Evolutionary conservation across 2,329 filamentous ascomycete genomes (phyloP).

Genomic region (Penicillium sp.): DNA sequence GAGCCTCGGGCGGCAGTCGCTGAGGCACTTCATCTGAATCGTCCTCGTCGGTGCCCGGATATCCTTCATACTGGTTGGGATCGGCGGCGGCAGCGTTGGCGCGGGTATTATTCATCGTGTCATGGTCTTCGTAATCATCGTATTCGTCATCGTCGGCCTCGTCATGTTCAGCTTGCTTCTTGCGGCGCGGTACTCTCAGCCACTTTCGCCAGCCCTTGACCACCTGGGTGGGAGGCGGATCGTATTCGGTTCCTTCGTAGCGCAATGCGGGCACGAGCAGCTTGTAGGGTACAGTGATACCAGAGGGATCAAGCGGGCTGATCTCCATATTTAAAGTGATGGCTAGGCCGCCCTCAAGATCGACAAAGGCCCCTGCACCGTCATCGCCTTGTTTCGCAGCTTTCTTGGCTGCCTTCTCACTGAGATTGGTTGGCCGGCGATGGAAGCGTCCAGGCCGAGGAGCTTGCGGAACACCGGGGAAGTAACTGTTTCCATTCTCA

Average conservation of each 20-base stretch:
- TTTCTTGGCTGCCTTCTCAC: constrained; percentile 57
- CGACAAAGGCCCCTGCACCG: constrained; percentile 55
- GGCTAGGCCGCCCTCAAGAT: constrained; percentile 79
- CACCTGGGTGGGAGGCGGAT: constrained; percentile 33
- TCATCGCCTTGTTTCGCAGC: constrained; percentile 51
- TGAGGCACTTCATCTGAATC: constrained; percentile 16
- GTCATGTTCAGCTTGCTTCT: constrained; percentile 20
- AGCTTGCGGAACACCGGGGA: constrained; percentile 23
- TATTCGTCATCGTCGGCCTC: constrained; percentile 18
- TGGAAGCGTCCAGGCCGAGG: constrained; percentile 51
- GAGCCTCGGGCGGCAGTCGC: constrained; percentile 8
- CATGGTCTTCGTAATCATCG: constrained; percentile 24
- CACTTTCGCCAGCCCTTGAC: constrained; percentile 41
- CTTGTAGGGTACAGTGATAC: constrained; percentile 81
- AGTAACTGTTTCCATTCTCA: constrained; percentile 33
- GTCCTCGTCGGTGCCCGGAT: constrained; percentile 22
- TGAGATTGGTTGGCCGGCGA: constrained; percentile 66
- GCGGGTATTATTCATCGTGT: constrained; percentile 24
- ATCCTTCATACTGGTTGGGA: constrained; percentile 18
- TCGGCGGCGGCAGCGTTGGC: constrained; percentile 20
- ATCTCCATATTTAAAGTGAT: constrained; percentile 88
- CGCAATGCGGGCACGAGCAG: constrained; percentile 74
- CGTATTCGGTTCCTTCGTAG: constrained; percentile 45
- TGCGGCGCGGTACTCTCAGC: constrained; percentile 30
- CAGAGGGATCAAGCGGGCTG: constrained; percentile 75